phyloP scores from a whole-genome alignment of 2,329 filamentous ascomycete genomes.

The Rutstroemia sp. region DNA sequence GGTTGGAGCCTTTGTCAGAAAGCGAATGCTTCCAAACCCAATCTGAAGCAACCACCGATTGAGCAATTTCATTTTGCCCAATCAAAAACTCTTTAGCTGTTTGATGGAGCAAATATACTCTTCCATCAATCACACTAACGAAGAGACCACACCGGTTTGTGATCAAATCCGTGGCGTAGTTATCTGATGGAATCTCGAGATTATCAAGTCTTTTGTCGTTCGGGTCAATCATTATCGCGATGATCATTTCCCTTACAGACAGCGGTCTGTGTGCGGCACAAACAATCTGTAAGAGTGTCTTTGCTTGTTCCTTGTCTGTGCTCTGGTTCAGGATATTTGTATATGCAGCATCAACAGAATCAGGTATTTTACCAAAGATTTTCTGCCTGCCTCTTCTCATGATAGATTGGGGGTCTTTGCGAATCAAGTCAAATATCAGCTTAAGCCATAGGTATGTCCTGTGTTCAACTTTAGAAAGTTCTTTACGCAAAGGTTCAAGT shows the following conservation, averaged over 20 bases:
- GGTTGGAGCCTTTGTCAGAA: neutral
- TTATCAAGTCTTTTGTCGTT: neutral
- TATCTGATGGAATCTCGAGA: slow-evolving; percentile 2
- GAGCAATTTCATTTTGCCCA: neutral
- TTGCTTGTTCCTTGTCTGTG: neutral
- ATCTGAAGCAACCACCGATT: neutral
- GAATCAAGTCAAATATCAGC: neutral
- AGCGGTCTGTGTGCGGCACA: neutral
- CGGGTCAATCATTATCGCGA: neutral
- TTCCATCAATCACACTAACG: slow-evolving; percentile 5
- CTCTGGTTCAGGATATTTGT: neutral
- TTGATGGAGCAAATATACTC: slow-evolving; percentile 8
- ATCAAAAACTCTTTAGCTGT: slow-evolving; percentile 5
- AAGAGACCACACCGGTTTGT: slow-evolving; percentile 1
- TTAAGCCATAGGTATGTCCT: slow-evolving; percentile 8
- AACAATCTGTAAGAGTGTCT: neutral
- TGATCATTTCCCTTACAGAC: neutral
- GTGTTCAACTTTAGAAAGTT: neutral
- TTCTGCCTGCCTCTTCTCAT: neutral
- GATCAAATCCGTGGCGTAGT: neutral
- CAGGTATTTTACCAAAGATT: neutral
- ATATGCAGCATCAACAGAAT: neutral
- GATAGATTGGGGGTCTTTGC: neutral
- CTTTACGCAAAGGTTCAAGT: neutral
- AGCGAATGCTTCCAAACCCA: slow-evolving; percentile 2